Conservation (phyloP, 331 rosid species). For the Telfairia occidentalis region DNA sequence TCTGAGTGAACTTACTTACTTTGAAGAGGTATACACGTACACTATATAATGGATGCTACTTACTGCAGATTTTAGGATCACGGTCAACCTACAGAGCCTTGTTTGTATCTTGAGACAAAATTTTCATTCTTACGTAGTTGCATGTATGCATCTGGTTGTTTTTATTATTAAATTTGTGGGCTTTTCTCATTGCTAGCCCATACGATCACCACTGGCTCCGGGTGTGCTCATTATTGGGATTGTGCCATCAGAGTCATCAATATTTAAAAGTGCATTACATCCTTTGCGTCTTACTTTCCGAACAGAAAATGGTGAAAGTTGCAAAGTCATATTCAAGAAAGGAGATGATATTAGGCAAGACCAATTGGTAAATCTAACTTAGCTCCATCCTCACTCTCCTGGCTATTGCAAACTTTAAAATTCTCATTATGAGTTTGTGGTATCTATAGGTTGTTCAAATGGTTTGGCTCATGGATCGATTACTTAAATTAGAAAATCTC, state of each 20-base stretch:
- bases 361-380: conserved; percentile 55
- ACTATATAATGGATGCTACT: conserved; percentile 10
- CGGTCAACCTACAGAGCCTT: background rate
- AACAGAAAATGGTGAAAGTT: conserved; percentile 67
- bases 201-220: conserved; percentile 86
- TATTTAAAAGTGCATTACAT: conserved; percentile 91
- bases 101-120: background rate
- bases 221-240: conserved; percentile 77
- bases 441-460: conserved; percentile 82
- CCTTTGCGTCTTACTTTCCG: conserved; percentile 90
- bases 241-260: conserved; percentile 81
- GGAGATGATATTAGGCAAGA: conserved; percentile 99
- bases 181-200: conserved; percentile 50
- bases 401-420: conserved; percentile 2
- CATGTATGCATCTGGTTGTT: background rate
- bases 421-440: conserved; percentile 13
- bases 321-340: conserved; percentile 79
- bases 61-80: background rate
- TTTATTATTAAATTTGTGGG: conserved; percentile 13
- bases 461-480: conserved; percentile 96
- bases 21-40: conserved; percentile 92
- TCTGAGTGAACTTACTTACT: conserved; percentile 86
- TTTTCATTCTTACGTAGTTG: conserved; percentile 14
- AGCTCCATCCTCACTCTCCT: conserved; percentile 16
- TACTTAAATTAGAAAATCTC: conserved; percentile 87